Base-by-base conservation (phyloP, 495 filamentous ascomycete species). In the Aspergillus cavernicola region DNA sequence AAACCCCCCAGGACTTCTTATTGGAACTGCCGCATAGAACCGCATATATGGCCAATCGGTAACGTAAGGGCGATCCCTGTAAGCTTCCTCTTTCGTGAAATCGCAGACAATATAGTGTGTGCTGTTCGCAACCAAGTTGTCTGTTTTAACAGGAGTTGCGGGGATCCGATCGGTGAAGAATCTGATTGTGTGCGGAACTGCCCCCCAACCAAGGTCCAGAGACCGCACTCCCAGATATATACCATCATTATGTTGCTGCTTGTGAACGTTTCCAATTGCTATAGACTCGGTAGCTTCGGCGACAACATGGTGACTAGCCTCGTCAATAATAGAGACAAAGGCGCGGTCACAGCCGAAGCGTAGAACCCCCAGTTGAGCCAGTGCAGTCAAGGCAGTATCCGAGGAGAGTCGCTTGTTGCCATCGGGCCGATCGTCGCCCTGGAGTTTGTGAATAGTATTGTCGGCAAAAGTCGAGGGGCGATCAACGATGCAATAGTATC, bases 21-120 rank as follows among this genome's bases (percentile, higher is more conserved):
- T 70, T 0, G 85, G 84, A 1, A 83, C 82, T 12, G 80, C 84
- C 6, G 81, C 82, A 55, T 87, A 88, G 62, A 85, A 88, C 15
- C 65, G 71, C 36, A 75, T 63, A 39, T 67, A 53, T 1, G 80
- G 67, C 74, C 73, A 66, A 19, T 60, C 63, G 19, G 55, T 46
- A 28, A 80, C 70, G 53, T 73, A 73, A 2, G 68, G 55, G 38
- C 71, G 64, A 44, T 72, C 53, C 45, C 69, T 70, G 58, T 80
- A 83, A 3, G 66, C 63, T 8, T 70, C 70, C 44, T 85, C 80
- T 6, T 57, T 18, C 4, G 65, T 64, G 10, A 86, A 69, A 56
- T 86, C 78, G 2, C 65, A 56, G 15, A 84, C 70, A 16, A 83
- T 66, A 33, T 75, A 71, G 16, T 77, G 65, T 9, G 73, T 69